Conservation (phyloP, 352 stramenopile genomes). For the Plasmopara viticola region DNA sequence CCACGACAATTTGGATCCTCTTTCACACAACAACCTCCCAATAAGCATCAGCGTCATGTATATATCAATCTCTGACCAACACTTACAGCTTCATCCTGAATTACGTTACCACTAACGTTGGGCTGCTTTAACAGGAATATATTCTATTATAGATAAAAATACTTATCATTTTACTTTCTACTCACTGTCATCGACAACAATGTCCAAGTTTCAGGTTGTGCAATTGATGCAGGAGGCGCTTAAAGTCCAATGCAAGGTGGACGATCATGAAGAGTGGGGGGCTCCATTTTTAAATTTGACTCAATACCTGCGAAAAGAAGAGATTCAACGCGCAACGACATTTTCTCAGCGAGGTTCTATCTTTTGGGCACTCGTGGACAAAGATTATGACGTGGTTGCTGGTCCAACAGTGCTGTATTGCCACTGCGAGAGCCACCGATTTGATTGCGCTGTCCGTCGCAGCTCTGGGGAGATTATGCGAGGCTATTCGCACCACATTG, state of each 20-base stretch:
- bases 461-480: conserved; percentile 27
- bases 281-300: conserved; percentile 24
- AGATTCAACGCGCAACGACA: conserved; percentile 31
- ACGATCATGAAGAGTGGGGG: conserved; percentile 49
- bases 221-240: conserved; percentile 44
- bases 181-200: neutral
- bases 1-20: no score
- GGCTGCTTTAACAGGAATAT: no score
- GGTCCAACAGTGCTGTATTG: conserved; percentile 28
- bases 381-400: conserved; percentile 12
- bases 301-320: conserved; percentile 45
- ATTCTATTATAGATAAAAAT: no score
- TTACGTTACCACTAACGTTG: no score
- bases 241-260: conserved; percentile 45
- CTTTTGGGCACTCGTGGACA: conserved; percentile 61
- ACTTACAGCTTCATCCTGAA: no score
- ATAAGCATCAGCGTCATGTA: no score
- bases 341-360: conserved; percentile 50
- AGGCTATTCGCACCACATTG: conserved; percentile 54
- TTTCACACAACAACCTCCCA: no score
- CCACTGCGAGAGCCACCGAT: conserved; percentile 57
- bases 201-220: conserved; percentile 43
- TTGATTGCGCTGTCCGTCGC: conserved; percentile 37
- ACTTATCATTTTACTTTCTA: neutral
- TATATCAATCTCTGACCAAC: no score